phyloP scores from a whole-genome alignment of 805 yeast species.

The Zygoascus flipseniorum region DNA sequence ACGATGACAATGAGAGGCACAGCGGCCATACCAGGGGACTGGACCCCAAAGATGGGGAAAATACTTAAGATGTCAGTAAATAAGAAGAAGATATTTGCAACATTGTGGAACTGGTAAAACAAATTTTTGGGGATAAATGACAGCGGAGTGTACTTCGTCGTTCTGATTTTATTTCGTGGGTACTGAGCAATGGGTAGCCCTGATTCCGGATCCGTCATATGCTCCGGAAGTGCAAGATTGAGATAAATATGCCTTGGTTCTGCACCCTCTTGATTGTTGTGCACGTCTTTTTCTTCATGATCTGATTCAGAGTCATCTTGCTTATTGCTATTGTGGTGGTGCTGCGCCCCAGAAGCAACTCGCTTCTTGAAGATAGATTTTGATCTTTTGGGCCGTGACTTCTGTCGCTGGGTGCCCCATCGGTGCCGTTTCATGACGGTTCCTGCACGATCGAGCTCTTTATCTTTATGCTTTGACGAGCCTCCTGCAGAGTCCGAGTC shows the following conservation, averaged over 20 bases:
- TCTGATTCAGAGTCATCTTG: background rate
- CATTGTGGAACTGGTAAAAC: constrained; percentile 69
- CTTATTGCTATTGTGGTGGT: background rate
- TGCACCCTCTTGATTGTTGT: constrained; percentile 1
- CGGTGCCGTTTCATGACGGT: constrained; percentile 65
- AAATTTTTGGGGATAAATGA: constrained; percentile 84
- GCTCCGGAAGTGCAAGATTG: constrained; percentile 42
- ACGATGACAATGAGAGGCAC: constrained; percentile 79
- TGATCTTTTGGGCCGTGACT: constrained; percentile 42
- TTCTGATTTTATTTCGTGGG: constrained; percentile 87
- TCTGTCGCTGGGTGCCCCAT: constrained; percentile 86
- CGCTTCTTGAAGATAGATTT: constrained; percentile 17
- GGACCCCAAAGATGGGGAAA: constrained; percentile 68
- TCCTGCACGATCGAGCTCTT: constrained; percentile 28
- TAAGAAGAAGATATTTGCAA: constrained; percentile 87
- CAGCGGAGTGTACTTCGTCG: constrained; percentile 92
- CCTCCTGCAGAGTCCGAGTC: background rate
- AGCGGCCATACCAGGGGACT: constrained; percentile 65
- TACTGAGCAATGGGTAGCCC: constrained; percentile 56
- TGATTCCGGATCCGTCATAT: constrained; percentile 39
- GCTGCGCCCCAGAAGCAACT: background rate
- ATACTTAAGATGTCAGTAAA: constrained; percentile 69
- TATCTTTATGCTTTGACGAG: constrained; percentile 1
- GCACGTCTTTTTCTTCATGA: constrained; percentile 1
- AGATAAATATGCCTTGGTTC: constrained; percentile 37